Base-by-base conservation (phyloP, 2,329 filamentous ascomycete species). In the Fusarium nygamai region DNA sequence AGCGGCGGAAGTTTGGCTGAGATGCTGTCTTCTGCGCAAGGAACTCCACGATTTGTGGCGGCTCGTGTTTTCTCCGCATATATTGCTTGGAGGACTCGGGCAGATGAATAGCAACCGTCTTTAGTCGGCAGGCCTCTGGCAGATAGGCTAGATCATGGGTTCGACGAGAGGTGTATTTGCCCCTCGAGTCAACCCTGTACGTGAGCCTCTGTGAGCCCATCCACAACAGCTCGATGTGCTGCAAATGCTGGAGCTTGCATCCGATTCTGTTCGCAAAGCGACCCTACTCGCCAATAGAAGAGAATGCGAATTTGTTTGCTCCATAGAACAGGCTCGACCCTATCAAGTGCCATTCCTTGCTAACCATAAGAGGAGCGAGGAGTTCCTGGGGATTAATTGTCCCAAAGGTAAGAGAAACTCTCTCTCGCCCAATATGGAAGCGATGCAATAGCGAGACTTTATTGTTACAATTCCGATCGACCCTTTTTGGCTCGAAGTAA, bases 231-330 rank as follows among this genome's bases (percentile, higher is more conserved):
- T 87, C 85, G 1, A 88, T 65, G 38, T 86, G 80, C 57, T 84
- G 85, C 0, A 88, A 47, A 0, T 86, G 80, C n/a, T 85, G 81
- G 2, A 84, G 66, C 0, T 85, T 82, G 8, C 79, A 73, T 3
- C 82, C 81, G 29, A 87, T 87, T 1, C 85, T 83, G 3, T 72
- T 74, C 61, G 81, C 83, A 72, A 89, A 89, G 48, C 85, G 82
- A 60, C 83, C 84, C 75, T 86, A 84, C 76, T 89, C 87, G 51
- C 87, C 87, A 0, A 89, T 77, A n/a, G 84, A 86, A n/a, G 85
- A 87, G 73, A 89, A 88, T 1, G 83, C 84, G 67, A 88, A 88
- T 0, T 79, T 85, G 71, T 89, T 89, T 4, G 79, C 67, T 13
- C 86, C 85, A 62, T 88, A 88, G 68, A 88, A 88, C 6, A 84